Evolutionary conservation across 805 yeast species (phyloP), one percentile per base, ranked within the genome.

Genomic region (Yamadazyma ubonensis): DNA sequence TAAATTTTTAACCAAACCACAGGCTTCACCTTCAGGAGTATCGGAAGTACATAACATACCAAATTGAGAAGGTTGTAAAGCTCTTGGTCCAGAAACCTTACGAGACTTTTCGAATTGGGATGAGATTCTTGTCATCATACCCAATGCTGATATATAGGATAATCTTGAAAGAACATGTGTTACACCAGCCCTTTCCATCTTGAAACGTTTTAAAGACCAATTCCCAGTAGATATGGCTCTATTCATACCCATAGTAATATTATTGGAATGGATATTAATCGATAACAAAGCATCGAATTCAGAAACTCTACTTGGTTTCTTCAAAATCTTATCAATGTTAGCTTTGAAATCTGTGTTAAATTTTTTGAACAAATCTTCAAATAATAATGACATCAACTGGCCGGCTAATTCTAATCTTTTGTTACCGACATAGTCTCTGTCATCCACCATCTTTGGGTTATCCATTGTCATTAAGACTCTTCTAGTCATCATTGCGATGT

Each of bases 1-100:
- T 61, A 93, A 71, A 59, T 93, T 93, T 67, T 93, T 93, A 26
- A 93, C 99, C 63, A 93, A 76, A 57, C 99, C 99, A 79, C 99
- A 93, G 0, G 99, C 99, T 66, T 93, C 99, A 75, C 99, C 99
- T 76, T 93, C 99, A 1, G 99, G 99, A 0, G 99, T 93, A 76
- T 93, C 99, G 0, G 98, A 86, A 5, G 98, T 88, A 73, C 99
- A 93, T 44, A 93, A 73, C 98, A 93, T 93, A 59, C 99, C 99
- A 63, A 93, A 93, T 68, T 93, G 99, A 2, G 99, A 93, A 8
- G 99, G 99, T 64, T 93, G 99, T 50, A 93, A 74, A 11, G 99
- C 97, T 76, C 99, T 85, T 36, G 99, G 99, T 31, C 99, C 99
- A 1, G 96, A 86, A 29, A 93, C 99, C 63, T 93, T 93, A 67